Percentiles rank a stretch among this genome's conserved stretches.
Conservation (phyloP, 192 early-diverging fungal genomes). For the Umbelopsis vinacea region DNA sequence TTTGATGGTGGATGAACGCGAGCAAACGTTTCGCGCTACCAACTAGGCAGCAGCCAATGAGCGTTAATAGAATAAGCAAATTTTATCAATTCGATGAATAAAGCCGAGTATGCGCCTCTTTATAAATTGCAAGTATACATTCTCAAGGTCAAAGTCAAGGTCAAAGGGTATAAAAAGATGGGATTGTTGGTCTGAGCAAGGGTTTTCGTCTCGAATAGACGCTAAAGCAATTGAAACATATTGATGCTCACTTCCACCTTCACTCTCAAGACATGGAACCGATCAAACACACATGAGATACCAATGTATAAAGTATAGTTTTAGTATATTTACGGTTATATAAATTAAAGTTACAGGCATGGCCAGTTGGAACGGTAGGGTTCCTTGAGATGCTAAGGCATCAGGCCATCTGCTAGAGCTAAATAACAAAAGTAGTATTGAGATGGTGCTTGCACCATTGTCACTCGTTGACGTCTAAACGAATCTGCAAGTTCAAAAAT, state of each 20-base stretch:
- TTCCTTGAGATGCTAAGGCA: background rate
- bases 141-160: too few species aligned
- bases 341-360: background rate
- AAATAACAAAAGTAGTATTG: constrained; percentile 86
- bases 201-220: too few species aligned
- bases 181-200: too few species aligned
- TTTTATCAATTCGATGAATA: too few species aligned
- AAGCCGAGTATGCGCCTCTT: background rate
- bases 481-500: constrained; percentile 64
- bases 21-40: background rate
- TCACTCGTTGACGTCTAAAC: constrained; percentile 75
- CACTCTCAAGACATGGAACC: too few species aligned
- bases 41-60: too few species aligned
- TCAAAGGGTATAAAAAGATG: too few species aligned
- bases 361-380: background rate
- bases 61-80: too few species aligned
- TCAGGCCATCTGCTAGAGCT: constrained; percentile 52
- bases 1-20: background rate
- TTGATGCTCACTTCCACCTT: background rate
- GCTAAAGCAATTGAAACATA: too few species aligned
- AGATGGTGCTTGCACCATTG: constrained; percentile 76
- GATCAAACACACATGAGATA: too few species aligned
- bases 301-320: background rate
- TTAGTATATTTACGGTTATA: background rate
- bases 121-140: too few species aligned